phyloP scores from a whole-genome alignment of 257 asterid species.

The Gentiana straminea region DNA sequence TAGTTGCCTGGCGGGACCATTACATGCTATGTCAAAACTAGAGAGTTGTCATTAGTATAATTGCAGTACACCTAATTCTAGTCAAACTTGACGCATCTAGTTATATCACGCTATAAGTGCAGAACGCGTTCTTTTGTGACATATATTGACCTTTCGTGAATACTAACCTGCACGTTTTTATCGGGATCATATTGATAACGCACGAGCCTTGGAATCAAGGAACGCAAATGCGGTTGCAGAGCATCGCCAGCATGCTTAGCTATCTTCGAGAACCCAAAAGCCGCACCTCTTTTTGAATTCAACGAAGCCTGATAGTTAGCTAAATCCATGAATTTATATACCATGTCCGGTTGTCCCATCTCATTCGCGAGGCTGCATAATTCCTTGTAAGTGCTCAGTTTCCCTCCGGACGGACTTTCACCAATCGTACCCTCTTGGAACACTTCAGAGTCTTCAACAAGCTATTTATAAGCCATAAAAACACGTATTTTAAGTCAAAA shows the following conservation, averaged over 20 bases:
- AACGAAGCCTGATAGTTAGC: conserved; percentile 94
- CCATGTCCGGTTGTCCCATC: conserved; percentile 97
- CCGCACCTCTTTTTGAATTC: conserved; percentile 95
- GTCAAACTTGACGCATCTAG: too few relatives aligned
- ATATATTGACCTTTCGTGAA: background rate
- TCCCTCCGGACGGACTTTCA: conserved; percentile 94
- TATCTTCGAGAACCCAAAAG: conserved; percentile 98
- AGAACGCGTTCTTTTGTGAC: too few relatives aligned
- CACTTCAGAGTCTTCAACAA: conserved; percentile 85
- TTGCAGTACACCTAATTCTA: too few relatives aligned
- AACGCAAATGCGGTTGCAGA: conserved; percentile 63
- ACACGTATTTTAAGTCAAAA: conserved; percentile 1
- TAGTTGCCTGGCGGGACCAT: too few relatives aligned
- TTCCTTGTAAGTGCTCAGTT: conserved; percentile 93
- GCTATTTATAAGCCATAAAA: conserved; percentile 33
- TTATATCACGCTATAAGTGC: too few relatives aligned
- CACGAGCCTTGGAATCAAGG: conserved; percentile 82
- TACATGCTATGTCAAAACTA: too few relatives aligned
- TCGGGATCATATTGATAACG: conserved; percentile 99
- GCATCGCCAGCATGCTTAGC: conserved; percentile 99
- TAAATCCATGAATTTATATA: conserved; percentile 94
- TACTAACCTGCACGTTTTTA: conserved; percentile 87
- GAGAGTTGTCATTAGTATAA: too few relatives aligned
- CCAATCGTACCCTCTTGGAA: conserved; percentile 89
- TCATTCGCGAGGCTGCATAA: conserved; percentile 92